phyloP scores from a whole-genome alignment of 2,329 filamentous ascomycete species.

The Cercospora janseana region DNA sequence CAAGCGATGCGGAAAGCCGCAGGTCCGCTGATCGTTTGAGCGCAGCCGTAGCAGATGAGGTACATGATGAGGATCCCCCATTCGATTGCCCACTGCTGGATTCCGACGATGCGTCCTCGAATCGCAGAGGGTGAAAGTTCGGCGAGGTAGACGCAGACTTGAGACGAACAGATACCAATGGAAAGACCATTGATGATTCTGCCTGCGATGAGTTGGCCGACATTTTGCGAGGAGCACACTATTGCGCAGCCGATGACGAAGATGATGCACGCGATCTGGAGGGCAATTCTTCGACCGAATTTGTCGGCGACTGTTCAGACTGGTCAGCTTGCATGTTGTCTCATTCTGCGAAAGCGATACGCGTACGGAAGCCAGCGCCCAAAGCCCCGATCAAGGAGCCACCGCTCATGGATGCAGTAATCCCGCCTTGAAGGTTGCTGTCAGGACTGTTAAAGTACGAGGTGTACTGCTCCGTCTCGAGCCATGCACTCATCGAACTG shows the following conservation, averaged over 20 bases:
- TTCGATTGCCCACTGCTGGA: conserved; percentile 72
- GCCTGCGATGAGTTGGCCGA: conserved; percentile 67
- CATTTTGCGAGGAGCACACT: conserved; percentile 60
- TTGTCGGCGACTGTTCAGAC: conserved; percentile 53
- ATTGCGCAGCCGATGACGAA: conserved; percentile 58
- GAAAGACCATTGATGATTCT: conserved; percentile 67
- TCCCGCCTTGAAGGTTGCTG: conserved; percentile 60
- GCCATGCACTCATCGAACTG: conserved; percentile 61
- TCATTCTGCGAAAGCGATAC: not conserved
- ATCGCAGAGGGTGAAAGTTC: conserved; percentile 58
- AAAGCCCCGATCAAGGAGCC: conserved; percentile 66
- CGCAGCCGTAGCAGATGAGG: conserved; percentile 63
- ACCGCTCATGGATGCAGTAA: conserved; percentile 67
- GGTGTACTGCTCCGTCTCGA: conserved; percentile 65
- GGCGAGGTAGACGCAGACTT: conserved; percentile 63
- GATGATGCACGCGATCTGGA: conserved; percentile 48
- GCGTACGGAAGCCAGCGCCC: conserved; percentile 49
- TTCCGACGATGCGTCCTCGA: conserved; percentile 66
- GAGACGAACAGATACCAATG: conserved; percentile 68
- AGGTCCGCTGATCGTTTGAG: conserved; percentile 28
- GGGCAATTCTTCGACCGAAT: conserved; percentile 52
- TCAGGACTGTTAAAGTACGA: conserved; percentile 65
- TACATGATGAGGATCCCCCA: conserved; percentile 65
- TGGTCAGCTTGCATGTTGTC: not conserved
- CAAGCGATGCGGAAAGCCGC: conserved; percentile 55